A percentile compares a stretch with the other conserved stretches of the same genome.
Conservation (phyloP, 2,329 filamentous ascomycete genomes). For the Cladophialophora psammophila region DNA sequence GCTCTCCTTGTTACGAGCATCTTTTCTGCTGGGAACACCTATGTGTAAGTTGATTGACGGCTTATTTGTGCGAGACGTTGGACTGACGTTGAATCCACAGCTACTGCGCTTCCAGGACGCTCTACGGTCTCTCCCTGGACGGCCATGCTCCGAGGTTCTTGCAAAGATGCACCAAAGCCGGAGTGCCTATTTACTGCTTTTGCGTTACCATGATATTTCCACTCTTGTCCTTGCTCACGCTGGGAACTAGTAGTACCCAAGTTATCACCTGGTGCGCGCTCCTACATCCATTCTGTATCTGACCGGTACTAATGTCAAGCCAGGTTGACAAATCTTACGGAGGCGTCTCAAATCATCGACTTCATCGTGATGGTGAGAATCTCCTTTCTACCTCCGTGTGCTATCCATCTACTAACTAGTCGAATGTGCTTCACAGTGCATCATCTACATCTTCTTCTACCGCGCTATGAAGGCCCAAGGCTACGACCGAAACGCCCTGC, state of each 20-base stretch:
- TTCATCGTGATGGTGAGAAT: conserved; percentile 44
- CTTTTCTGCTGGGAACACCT: conserved; percentile 65
- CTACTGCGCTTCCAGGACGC: conserved; percentile 61
- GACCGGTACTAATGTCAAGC: not conserved
- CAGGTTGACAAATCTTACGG: conserved; percentile 58
- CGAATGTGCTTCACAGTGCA: conserved; percentile 53
- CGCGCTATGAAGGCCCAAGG: conserved; percentile 60
- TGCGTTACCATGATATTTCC: conserved; percentile 62
- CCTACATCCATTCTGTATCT: not conserved
- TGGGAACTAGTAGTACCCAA: conserved; percentile 56
- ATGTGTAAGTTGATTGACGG: conserved; percentile 44
- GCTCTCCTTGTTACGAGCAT: conserved; percentile 62
- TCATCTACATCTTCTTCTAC: conserved; percentile 67
- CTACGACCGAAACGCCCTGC: conserved; percentile 60
- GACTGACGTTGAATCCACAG: not conserved
- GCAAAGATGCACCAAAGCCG: conserved; percentile 65
- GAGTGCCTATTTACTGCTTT: conserved; percentile 68
- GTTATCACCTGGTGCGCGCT: conserved; percentile 60
- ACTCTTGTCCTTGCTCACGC: conserved; percentile 61
- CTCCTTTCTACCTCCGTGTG: not conserved
- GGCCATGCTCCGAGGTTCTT: conserved; percentile 63
- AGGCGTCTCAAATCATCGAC: conserved; percentile 62
- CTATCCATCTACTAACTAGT: conserved; percentile 63
- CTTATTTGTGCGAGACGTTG: not conserved
- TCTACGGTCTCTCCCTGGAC: conserved; percentile 62